Base-by-base conservation (phyloP, 1,284 basidiomycete species). In the Leccinum angustisporum region DNA sequence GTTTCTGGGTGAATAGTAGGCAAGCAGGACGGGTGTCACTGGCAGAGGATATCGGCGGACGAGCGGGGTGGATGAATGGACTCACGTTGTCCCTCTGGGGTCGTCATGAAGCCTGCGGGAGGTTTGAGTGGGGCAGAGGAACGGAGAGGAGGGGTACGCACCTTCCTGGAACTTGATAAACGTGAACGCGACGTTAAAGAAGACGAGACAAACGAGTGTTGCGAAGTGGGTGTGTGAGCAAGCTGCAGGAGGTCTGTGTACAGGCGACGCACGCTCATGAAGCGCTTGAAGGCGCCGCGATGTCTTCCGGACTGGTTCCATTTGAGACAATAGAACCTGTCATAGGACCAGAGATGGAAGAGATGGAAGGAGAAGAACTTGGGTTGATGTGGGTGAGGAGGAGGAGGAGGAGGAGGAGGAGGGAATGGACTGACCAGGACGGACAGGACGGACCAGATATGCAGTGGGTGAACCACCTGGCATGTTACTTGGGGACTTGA, bases 271-370 rank as follows among this genome's bases (percentile, higher is more conserved):
- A 90, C 89, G 27, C 88, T 91, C 89, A 91, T 91, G 71, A 91
- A 80, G 60, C 89, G 82, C 76, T 88, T 91, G 81, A 91, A 91
- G 18, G 89, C 84, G 60, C 90, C 89, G 61, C 87, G 87, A 71
- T 88, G 87, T 57, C 87, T 80, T 48, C 87, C 87, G 27, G 85
- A 80, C 66, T 79, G 63, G 63, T 73, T 79, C 90, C 89, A 91
- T 73, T 78, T 81, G 57, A 91, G 75, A 73, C 90, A 91, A 63
- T 84, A 80, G 73, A 91, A 88, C 64, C 75, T 81, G 76, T 91
- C 89, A 68, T 91, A 91, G 65, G 76, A 79, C 87, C 88, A 91
- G 33, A 91, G 79, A 72, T 91, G 89, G 66, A 83, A 78, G 51
- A 88, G 67, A 59, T 91, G 79, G 69, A 90, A 90, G 46, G 75